Evolutionary conservation across 441 rosid genomes (phyloP), one percentile per base, ranked within the genome.

Genomic region (Euphorbia celastroides): DNA sequence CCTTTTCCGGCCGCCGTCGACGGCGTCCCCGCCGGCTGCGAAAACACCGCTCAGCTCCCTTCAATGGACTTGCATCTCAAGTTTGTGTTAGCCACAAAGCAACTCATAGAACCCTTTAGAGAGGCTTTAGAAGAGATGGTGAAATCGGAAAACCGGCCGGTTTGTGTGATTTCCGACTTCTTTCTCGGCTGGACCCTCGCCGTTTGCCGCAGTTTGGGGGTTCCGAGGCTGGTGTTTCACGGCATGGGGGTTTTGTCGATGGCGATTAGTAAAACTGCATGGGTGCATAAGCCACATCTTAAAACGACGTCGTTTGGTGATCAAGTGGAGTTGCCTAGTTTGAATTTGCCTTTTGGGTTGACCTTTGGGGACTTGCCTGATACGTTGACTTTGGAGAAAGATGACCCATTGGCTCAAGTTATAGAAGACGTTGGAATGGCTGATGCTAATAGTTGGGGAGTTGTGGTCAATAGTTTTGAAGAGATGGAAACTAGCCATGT

Each of bases 171-270:
- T 46, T 74, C 80, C 0, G 79, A 81, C 67, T 65, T 78, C 68
- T 79, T 81, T 70, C 70, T 72, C 14, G 79, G 73, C 2, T 81
- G 81, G 85, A 81, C 82, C 12, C 74, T 76, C 6, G 65, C 71
- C 0, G 50, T 66, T 1, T 81, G 85, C 14, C 50, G 46, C 7
- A 42, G 66, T 12, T n/a, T 70, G 0, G 76, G 65, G 7, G 60
- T 81, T n/a, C 85, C 78, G 6, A 55, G 82, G 16, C 26, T 79
- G 27, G 78, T 64, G 5, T 70, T 64, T 42, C 78, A 78, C 52
- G 82, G 81, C 8, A 66, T 74, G 76, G 75, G 84, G 1, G 76
- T 65, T 50, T 69, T 78, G 36, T 54, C 79, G 7, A 66, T 66
- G 75, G 63, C 71, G 11, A 66, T 60, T 12, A 2, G 23, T 52